phyloP scores from a whole-genome alignment of 2,329 filamentous ascomycete genomes.

The Sarocladium brachiariae region DNA sequence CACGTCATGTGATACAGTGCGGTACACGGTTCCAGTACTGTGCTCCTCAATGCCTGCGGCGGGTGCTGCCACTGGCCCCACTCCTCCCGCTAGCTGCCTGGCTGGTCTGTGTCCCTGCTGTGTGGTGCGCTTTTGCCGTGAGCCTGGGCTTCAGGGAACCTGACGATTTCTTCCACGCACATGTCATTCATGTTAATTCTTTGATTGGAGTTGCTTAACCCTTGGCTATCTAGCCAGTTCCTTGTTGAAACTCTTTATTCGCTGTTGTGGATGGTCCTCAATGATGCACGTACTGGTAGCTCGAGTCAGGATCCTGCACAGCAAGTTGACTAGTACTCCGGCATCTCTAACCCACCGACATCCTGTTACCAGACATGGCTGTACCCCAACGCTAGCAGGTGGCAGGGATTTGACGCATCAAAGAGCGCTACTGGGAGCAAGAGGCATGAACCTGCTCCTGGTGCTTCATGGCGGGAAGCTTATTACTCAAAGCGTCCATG shows the following conservation, averaged over 20 bases:
- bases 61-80: too few species aligned
- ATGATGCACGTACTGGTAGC: too few species aligned
- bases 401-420: background rate
- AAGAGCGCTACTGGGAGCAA: background rate
- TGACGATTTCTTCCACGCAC: background rate
- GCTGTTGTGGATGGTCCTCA: background rate
- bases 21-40: background rate
- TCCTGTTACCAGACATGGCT: background rate
- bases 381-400: conserved; percentile 3
- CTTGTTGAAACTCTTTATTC: too few species aligned
- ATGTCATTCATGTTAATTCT: background rate
- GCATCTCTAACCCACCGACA: background rate
- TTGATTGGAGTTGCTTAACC: background rate
- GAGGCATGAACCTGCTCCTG: background rate
- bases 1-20: conserved; percentile 6
- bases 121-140: background rate
- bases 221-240: too few species aligned
- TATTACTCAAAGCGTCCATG: background rate
- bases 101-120: background rate
- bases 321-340: too few species aligned
- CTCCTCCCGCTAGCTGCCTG: background rate
- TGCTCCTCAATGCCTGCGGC: background rate
- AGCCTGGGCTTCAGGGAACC: background rate
- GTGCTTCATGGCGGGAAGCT: too few species aligned
- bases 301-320: background rate